These are phyloP conservation scores for Emergomyces africanus DNA, from an alignment of 2,329 filamentous ascomycete species.

Conservation along the genomic window DNA sequence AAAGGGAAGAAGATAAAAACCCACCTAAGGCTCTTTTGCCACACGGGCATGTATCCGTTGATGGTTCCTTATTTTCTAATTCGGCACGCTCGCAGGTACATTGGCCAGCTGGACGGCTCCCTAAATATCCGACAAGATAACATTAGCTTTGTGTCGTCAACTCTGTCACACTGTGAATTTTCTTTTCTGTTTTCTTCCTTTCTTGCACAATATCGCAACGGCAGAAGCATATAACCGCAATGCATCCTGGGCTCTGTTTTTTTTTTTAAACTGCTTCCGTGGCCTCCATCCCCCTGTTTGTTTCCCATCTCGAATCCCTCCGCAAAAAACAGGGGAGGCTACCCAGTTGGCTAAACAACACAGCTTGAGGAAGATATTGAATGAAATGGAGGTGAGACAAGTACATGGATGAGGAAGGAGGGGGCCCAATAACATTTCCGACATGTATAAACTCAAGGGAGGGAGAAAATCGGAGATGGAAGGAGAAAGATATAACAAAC, in stretches of 20 bases:
- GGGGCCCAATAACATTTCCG: neutral
- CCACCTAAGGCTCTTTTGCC: conserved; percentile 59
- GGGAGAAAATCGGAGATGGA: neutral
- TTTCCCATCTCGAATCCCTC: neutral
- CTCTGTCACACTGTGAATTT: neutral
- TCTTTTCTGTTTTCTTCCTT: neutral
- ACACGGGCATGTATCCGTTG: conserved; percentile 55
- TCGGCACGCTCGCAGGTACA: conserved; percentile 68
- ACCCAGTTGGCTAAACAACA: neutral
- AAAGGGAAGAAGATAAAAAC: conserved; percentile 17
- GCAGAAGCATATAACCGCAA: neutral
- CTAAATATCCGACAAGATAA: conserved; percentile 19
- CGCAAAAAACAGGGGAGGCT: neutral
- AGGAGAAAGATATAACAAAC: conserved; percentile 17
- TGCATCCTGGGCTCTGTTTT: neutral
- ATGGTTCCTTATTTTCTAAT: conserved; percentile 51
- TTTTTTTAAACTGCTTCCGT: neutral
- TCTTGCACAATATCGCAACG: neutral
- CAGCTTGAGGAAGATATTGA: neutral
- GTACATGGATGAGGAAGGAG: neutral
- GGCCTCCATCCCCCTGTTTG: too few species aligned
- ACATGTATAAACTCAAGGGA: neutral
- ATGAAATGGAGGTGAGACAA: too few species aligned
- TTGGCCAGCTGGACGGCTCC: conserved; percentile 59
- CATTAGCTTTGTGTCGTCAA: conserved; percentile 1